Evolutionary conservation across 768 basidiomycete genomes (phyloP), one percentile per base, ranked within the genome.

Genomic region (Scleroderma bovista): DNA sequence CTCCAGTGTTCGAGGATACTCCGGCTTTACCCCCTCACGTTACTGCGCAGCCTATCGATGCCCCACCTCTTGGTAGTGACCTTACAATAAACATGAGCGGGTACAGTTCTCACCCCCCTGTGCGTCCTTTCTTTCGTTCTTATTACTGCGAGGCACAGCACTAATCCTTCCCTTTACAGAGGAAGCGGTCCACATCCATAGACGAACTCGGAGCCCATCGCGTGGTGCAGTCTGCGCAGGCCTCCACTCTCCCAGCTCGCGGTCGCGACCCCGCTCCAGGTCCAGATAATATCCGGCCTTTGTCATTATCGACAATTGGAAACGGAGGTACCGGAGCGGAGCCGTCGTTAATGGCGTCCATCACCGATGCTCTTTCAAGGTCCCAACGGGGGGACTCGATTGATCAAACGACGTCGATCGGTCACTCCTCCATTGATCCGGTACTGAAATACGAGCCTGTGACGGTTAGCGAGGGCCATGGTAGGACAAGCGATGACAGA

Each of bases 241-340:
- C 86, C 57, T 81, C 82, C 22, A 88, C 87, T 1, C 79, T 87
- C 66, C 86, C 84, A 1, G 74, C 16, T 75, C 78, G 51, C 62
- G 65, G 49, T 57, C 68, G 67, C 29, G 73, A 72, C 24, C 58
- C 57, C 0, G 43, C 65, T 9, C 60, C 69, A 0, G 48, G 40
- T 2, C n/a, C 43, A 17, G 51, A 48, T 20, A 37, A 49, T 3
- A 16, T 38, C 12, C 45, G 26, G 19, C 52, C 59, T 3, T 31
- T 53, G 12, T 38, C 60, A 2, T 5, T 43, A 16, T 32, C 59
- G 6, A 17, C n/a, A 20, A 24, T 22, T 15, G 52, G 39, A 19
- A 56, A 11, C 7, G 37, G 39, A 37, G 48, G 31, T 33, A 57
- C 52, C 1, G 63, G 58, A 9, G 64, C 63, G 31, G 54, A 60